Conservation (phyloP, 176 grass and related monocot genomes). For the Stipa capillata region DNA sequence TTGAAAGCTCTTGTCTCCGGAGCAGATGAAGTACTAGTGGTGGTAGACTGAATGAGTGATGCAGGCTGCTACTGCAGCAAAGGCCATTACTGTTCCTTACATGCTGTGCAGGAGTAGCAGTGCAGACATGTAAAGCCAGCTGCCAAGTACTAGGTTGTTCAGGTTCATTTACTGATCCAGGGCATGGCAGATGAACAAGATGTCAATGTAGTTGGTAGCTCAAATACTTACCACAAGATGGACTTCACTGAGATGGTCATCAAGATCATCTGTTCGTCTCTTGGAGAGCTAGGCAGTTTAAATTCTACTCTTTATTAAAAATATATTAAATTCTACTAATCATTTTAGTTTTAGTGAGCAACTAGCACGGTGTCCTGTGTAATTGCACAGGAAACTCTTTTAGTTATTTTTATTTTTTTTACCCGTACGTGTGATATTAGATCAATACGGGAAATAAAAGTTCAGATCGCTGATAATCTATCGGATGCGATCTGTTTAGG, state of each 20-base stretch:
- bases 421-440: too few relatives aligned
- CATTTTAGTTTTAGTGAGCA: not conserved
- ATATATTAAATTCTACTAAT: not conserved
- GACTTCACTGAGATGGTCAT: not conserved
- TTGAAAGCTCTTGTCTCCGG: not conserved
- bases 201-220: not conserved
- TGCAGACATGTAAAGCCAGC: not conserved
- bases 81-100: constrained; percentile 30
- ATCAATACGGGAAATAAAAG: too few relatives aligned
- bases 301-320: too few relatives aligned
- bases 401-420: too few relatives aligned
- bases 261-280: not conserved
- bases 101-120: constrained; percentile 6
- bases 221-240: not conserved
- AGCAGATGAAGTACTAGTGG: not conserved
- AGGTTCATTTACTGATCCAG: constrained; percentile 17
- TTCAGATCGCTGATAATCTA: too few relatives aligned
- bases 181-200: not conserved
- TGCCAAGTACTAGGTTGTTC: constrained; percentile 6
- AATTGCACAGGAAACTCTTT: too few relatives aligned
- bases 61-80: not conserved
- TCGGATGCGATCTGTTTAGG: too few relatives aligned
- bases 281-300: not conserved
- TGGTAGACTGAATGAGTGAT: not conserved
- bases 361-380: too few relatives aligned